A percentile compares a stretch with the other conserved stretches of the same genome.
phyloP scores from a whole-genome alignment of 1,284 basidiomycete species.

The Limonomyces culmigenus region DNA sequence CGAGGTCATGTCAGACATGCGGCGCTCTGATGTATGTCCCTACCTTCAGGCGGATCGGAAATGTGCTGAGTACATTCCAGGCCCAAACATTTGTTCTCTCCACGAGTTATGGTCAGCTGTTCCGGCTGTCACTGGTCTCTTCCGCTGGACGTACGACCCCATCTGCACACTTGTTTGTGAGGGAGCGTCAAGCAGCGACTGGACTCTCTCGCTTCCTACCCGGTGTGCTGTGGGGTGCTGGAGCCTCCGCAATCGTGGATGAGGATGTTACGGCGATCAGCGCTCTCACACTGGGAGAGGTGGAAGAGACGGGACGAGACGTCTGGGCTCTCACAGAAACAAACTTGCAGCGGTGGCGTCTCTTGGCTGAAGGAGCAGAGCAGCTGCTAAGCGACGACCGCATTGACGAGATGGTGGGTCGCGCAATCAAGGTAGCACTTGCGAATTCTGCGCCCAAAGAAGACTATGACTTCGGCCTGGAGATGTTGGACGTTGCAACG shows the following conservation, averaged over 20 bases:
- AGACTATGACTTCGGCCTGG: slow-evolving; percentile 27
- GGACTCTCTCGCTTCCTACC: slow-evolving; percentile 44
- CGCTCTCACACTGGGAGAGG: slow-evolving; percentile 29
- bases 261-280: slow-evolving; percentile 43
- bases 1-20: slow-evolving; percentile 47
- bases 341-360: slow-evolving; percentile 49
- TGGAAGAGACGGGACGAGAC: slow-evolving; percentile 24
- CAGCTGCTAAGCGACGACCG: slow-evolving; percentile 38
- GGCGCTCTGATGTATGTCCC: slow-evolving; percentile 42
- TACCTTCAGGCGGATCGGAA: neutral
- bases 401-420: slow-evolving; percentile 22
- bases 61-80: slow-evolving; percentile 9
- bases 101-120: slow-evolving; percentile 48
- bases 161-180: slow-evolving; percentile 38
- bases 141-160: slow-evolving; percentile 45
- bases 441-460: slow-evolving; percentile 13
- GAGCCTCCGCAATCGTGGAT: slow-evolving; percentile 15
- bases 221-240: slow-evolving; percentile 30
- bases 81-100: slow-evolving; percentile 49
- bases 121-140: slow-evolving; percentile 45
- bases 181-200: slow-evolving; percentile 30
- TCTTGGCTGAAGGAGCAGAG: slow-evolving; percentile 52
- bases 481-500: slow-evolving; percentile 49
- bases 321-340: slow-evolving; percentile 51
- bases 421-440: slow-evolving; percentile 26